Conservation (phyloP, 495 filamentous ascomycete genomes). For the Xylaria sp. region DNA sequence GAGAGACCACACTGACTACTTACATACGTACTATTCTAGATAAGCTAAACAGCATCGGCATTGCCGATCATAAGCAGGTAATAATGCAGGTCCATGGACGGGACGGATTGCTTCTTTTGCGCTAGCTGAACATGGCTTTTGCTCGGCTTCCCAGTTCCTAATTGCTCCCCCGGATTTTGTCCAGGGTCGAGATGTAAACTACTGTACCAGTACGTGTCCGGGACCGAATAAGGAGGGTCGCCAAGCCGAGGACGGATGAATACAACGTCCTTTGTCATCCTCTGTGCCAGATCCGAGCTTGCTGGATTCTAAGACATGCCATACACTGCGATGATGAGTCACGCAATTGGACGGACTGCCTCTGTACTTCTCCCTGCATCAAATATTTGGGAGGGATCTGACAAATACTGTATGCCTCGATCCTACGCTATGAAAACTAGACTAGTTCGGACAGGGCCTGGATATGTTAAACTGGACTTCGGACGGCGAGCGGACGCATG, state of each 20-base stretch:
- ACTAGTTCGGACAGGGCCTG: background rate
- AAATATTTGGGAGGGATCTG: background rate
- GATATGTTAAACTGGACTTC: background rate
- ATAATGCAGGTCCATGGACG: background rate
- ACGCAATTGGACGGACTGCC: background rate
- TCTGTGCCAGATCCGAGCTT: background rate
- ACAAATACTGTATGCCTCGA: background rate
- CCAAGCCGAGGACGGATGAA: background rate
- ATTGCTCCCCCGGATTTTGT: background rate
- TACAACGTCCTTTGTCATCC: background rate
- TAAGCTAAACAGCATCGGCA: background rate
- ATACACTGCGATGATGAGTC: background rate
- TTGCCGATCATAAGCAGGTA: background rate
- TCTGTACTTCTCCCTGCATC: background rate
- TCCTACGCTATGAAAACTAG: background rate
- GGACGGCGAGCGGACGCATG: background rate
- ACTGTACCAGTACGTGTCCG: background rate
- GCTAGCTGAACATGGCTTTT: background rate
- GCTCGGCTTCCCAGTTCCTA: background rate
- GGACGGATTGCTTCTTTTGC: background rate
- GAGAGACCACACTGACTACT: background rate
- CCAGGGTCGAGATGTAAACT: background rate
- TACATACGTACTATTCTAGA: background rate
- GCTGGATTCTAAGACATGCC: background rate
- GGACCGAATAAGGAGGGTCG: background rate